A percentile compares a stretch with the other conserved stretches of the same genome.
Conservation (phyloP, 208 protist genomes). For the Trypanosoma conorhini region DNA sequence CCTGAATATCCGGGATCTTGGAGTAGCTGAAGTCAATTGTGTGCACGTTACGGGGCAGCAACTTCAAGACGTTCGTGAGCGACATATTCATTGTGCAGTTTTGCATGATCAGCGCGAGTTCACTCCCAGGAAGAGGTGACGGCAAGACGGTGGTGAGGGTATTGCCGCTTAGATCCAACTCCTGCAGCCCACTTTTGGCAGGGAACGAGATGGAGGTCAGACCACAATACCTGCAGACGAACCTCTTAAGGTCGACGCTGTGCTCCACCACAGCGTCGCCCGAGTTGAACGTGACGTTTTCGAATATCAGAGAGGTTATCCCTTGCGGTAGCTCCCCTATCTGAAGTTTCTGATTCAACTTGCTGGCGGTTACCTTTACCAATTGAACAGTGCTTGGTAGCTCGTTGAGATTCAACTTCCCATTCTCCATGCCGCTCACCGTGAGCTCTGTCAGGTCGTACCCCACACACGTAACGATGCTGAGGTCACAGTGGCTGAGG, state of each 20-base stretch:
- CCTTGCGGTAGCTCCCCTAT: neutral
- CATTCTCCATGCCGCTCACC: constrained; percentile 5
- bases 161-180: constrained; percentile 15
- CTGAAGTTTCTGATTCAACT: constrained; percentile 8
- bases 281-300: constrained; percentile 2
- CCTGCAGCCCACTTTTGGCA: neutral
- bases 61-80: neutral
- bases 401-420: constrained; percentile 4
- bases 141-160: neutral
- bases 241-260: neutral
- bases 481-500: constrained; percentile 14
- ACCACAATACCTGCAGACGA: constrained; percentile 15
- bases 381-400: constrained; percentile 10
- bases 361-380: constrained; percentile 4
- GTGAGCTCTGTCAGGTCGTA: neutral
- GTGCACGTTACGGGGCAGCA: neutral
- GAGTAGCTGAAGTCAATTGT: constrained; percentile 12
- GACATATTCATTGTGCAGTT: neutral
- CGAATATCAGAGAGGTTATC: neutral
- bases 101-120: neutral
- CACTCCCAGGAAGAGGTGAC: neutral
- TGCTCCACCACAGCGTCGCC: neutral
- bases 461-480: constrained; percentile 1
- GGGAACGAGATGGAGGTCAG: constrained; percentile 5
- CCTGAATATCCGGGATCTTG: neutral